Evolutionary conservation across 345 rosid genomes (phyloP).

Genomic region (Aurinia saxatilis): DNA sequence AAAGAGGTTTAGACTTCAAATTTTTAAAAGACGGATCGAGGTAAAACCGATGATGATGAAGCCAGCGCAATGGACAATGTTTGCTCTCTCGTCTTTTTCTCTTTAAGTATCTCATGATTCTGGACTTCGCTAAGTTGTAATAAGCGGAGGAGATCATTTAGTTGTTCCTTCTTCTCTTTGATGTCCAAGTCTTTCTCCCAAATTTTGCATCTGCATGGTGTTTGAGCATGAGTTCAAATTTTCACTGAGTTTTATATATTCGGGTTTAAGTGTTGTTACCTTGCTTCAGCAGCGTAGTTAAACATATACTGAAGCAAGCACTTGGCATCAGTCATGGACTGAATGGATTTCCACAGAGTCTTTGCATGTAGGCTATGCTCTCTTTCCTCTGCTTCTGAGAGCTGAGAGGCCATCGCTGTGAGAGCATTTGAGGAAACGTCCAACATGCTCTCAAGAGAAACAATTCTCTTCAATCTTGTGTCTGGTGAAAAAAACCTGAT

Average conservation of each 20-base stretch:
- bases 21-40: neutral
- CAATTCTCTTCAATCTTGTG: conserved; percentile 57
- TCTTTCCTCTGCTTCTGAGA: conserved; percentile 75
- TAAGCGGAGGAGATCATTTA: conserved; percentile 50
- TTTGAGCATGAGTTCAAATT: neutral
- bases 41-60: conserved; percentile 41
- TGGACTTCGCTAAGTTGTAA: conserved; percentile 53
- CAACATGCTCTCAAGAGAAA: conserved; percentile 65
- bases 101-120: conserved; percentile 50
- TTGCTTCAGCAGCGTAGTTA: conserved; percentile 55
- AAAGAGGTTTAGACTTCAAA: neutral
- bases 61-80: conserved; percentile 53
- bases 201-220: conserved; percentile 43
- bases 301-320: conserved; percentile 65
- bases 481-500: conserved; percentile 46
- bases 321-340: conserved; percentile 67
- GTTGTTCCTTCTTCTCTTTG: conserved; percentile 56
- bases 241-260: neutral
- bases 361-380: conserved; percentile 53
- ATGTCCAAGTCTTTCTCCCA: conserved; percentile 67
- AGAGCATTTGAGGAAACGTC: conserved; percentile 65
- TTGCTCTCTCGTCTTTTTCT: conserved; percentile 58
- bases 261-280: conserved; percentile 28
- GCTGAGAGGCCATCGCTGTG: conserved; percentile 70
- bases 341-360: conserved; percentile 63